A percentile compares a stretch with the other conserved stretches of the same genome.
phyloP scores from a whole-genome alignment of 805 yeast species.

The Komagataella phaffii region DNA sequence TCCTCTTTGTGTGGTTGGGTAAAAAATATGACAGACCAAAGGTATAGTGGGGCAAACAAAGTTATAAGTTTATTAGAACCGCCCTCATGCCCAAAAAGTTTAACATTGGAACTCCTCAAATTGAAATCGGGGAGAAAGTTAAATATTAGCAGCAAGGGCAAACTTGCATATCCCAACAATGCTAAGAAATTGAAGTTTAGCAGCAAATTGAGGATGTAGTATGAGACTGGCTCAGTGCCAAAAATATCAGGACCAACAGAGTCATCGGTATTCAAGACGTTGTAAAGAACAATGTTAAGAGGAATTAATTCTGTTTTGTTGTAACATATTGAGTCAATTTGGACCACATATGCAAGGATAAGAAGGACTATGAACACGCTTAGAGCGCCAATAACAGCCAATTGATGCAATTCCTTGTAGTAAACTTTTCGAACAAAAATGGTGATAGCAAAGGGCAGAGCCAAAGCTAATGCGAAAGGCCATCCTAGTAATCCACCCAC shows the following conservation, averaged over 20 bases:
- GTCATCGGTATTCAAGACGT: constrained; percentile 56
- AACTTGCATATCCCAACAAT: constrained; percentile 26
- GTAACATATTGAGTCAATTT: constrained; percentile 52
- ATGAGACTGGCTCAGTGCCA: constrained; percentile 71
- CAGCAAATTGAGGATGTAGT: constrained; percentile 54
- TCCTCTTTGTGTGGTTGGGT: constrained; percentile 89
- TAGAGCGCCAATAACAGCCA: background rate
- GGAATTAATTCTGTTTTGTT: constrained; percentile 56
- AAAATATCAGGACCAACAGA: constrained; percentile 81
- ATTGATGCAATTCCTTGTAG: background rate
- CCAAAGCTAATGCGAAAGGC: constrained; percentile 71
- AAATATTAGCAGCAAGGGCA: constrained; percentile 16
- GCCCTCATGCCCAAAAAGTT: background rate
- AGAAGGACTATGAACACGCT: constrained; percentile 1
- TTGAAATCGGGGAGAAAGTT: constrained; percentile 10
- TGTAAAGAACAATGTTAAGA: constrained; percentile 69
- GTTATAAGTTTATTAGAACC: constrained; percentile 4
- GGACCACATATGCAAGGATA: constrained; percentile 7
- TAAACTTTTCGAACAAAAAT: constrained; percentile 4
- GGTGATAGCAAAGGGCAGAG: constrained; percentile 42
- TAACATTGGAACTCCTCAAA: constrained; percentile 2
- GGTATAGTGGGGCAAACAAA: constrained; percentile 28
- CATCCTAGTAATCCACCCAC: constrained; percentile 80
- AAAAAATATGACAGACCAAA: constrained; percentile 60
- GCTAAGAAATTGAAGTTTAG: constrained; percentile 60